Evolutionary conservation across 306 rosid genomes (phyloP).

Genomic region (Begonia fuchsioides): DNA sequence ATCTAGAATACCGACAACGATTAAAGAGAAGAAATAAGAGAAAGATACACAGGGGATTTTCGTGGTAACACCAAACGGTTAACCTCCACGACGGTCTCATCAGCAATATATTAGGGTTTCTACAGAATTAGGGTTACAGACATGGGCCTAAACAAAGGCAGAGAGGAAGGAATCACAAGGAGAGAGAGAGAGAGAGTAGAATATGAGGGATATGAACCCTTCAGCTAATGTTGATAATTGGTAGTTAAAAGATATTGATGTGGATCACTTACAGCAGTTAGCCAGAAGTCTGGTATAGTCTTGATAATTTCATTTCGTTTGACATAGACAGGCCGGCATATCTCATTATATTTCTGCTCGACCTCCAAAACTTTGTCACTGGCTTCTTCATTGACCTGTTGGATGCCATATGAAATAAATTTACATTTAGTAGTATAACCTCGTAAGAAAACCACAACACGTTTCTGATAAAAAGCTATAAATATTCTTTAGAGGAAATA

Average conservation of each 20-base stretch:
- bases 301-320: slow-evolving; percentile 53
- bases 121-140: no score
- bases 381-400: slow-evolving; percentile 72
- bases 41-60: no score
- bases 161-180: no score
- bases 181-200: background rate
- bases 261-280: slow-evolving; percentile 63
- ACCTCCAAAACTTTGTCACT: slow-evolving; percentile 54
- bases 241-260: background rate
- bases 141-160: no score
- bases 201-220: background rate
- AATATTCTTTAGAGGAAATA: background rate
- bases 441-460: background rate
- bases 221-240: background rate
- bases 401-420: slow-evolving; percentile 6
- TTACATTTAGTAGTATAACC: background rate
- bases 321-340: slow-evolving; percentile 49
- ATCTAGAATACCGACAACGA: no score
- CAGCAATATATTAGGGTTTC: no score
- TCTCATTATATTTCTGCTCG: slow-evolving; percentile 61
- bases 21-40: no score
- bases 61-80: no score
- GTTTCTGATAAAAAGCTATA: background rate
- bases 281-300: slow-evolving; percentile 77
- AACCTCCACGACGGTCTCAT: no score